Percentiles rank a stretch among this genome's conserved stretches.
Conservation (phyloP, 1,284 basidiomycete species). For the Pseudomicrostroma phylloplanum region DNA sequence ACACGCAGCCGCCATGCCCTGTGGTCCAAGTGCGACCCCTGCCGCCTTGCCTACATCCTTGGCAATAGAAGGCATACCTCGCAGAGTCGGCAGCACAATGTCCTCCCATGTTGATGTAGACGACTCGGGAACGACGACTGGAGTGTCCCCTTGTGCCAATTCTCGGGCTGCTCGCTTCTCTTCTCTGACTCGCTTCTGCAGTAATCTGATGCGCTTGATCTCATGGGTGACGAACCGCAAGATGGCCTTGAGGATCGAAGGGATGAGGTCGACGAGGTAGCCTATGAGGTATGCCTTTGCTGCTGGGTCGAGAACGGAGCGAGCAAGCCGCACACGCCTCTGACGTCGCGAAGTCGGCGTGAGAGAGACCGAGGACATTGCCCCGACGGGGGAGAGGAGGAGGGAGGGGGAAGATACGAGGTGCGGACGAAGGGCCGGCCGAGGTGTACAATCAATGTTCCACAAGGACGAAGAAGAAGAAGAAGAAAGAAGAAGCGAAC, state of each 20-base stretch:
- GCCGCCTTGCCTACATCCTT: slow-evolving; percentile 21
- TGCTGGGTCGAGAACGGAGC: slow-evolving; percentile 27
- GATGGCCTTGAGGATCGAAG: slow-evolving; percentile 37
- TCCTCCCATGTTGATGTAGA: slow-evolving; percentile 7
- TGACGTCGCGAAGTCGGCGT: too few relatives aligned
- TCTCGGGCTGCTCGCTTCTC: slow-evolving; percentile 18
- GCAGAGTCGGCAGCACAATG: slow-evolving; percentile 10
- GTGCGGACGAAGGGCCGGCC: too few relatives aligned
- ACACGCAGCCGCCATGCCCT: slow-evolving; percentile 32
- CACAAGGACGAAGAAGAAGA: too few relatives aligned
- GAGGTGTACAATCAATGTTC: too few relatives aligned
- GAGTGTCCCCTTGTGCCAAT: too few relatives aligned
- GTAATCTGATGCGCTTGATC: slow-evolving; percentile 20
- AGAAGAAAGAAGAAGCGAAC: too few relatives aligned
- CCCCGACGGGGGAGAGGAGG: too few relatives aligned
- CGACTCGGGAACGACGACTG: neutral
- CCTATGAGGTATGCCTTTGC: slow-evolving; percentile 35
- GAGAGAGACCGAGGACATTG: too few relatives aligned
- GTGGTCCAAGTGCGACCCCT: slow-evolving; percentile 20
- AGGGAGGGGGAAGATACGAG: too few relatives aligned
- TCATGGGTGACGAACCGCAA: slow-evolving; percentile 27
- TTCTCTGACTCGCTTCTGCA: slow-evolving; percentile 18
- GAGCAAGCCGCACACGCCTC: neutral
- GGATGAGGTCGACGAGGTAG: slow-evolving; percentile 37
- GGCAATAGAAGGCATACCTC: slow-evolving; percentile 13